Conservation (phyloP, 164 flowering plant species). For the Chimonanthus salicifolius region DNA sequence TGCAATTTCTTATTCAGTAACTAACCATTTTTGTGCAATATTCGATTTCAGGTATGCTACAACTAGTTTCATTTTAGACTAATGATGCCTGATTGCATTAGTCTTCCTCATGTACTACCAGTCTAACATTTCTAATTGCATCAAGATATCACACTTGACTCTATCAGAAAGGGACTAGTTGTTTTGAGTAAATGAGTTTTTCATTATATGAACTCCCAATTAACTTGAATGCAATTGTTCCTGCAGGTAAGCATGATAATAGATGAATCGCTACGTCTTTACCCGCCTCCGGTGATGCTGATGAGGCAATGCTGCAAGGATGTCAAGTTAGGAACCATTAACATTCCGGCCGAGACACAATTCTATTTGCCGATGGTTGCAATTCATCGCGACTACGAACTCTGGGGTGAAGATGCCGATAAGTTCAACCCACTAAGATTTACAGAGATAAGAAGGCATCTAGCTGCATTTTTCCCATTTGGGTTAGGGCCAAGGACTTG, state of each 20-base stretch:
- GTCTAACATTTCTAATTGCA: no score
- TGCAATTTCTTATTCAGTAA: no score
- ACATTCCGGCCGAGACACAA: constrained; percentile 51
- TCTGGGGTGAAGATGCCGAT: constrained; percentile 46
- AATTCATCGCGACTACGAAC: constrained; percentile 41
- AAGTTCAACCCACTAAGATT: constrained; percentile 41
- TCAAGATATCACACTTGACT: no score
- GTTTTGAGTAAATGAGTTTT: no score
- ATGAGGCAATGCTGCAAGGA: constrained; percentile 34
- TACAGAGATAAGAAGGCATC: constrained; percentile 22
- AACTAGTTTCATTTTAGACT: no score
- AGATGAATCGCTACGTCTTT: constrained; percentile 65
- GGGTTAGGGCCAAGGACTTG: constrained; percentile 7
- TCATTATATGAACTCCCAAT: no score
- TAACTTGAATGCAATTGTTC: neutral
- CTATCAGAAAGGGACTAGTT: no score
- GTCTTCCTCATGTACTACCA: no score
- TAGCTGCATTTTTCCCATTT: constrained; percentile 22
- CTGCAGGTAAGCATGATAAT: constrained; percentile 48
- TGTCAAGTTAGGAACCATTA: constrained; percentile 41
- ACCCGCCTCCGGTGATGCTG: constrained; percentile 50
- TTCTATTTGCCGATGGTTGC: constrained; percentile 35
- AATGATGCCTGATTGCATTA: no score
- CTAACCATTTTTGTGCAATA: no score
- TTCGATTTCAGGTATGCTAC: no score